Evolutionary conservation across 805 yeast species (phyloP).

Genomic region (Yarrowia yakushimensis): DNA sequence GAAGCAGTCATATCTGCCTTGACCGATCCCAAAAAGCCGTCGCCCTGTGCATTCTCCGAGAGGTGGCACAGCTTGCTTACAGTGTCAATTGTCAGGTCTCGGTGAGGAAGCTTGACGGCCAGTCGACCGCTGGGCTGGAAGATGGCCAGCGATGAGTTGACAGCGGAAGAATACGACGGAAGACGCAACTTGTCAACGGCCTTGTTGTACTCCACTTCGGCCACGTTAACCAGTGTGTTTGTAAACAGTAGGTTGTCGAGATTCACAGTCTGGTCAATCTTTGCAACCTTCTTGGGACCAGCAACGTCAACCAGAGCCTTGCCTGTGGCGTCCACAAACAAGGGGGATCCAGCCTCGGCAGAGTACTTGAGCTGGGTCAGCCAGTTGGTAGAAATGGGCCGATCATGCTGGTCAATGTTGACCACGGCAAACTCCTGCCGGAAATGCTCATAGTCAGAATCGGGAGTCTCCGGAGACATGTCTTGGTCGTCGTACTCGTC

Average conservation of each 20-base stretch:
- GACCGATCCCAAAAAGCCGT: neutral
- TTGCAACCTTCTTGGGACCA: neutral
- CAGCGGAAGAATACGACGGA: neutral
- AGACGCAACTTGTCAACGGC: neutral
- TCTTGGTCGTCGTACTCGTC: neutral
- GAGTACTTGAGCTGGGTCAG: conserved; percentile 14
- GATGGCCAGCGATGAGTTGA: neutral
- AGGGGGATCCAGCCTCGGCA: neutral
- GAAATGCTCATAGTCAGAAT: conserved; percentile 1
- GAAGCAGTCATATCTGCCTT: neutral
- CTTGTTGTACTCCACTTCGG: conserved; percentile 3
- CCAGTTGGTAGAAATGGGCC: conserved; percentile 12
- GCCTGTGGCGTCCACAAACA: neutral
- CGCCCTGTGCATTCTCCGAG: neutral
- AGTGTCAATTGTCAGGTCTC: neutral
- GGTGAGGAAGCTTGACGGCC: neutral
- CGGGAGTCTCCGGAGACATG: neutral
- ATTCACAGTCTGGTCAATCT: neutral
- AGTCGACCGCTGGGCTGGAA: neutral
- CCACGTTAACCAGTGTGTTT: neutral
- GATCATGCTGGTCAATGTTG: neutral
- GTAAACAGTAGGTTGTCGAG: neutral
- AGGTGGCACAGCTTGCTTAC: neutral
- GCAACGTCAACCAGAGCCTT: neutral
- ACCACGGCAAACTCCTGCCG: conserved; percentile 20